Base-by-base conservation (phyloP, 208 protist genomes). In the Tritrichomonas musculus region DNA sequence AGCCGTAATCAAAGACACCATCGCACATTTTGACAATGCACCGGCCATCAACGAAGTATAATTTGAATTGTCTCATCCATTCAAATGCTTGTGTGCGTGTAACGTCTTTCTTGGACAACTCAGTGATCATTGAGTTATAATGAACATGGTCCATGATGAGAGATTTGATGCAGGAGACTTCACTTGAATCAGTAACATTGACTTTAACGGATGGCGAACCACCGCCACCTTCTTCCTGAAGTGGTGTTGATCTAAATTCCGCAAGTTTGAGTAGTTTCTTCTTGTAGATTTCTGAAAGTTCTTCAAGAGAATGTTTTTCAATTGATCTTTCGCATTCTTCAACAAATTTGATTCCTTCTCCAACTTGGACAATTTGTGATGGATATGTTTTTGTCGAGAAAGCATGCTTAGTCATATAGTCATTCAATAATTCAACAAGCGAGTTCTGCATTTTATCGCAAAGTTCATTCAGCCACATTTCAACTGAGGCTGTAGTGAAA, bases 31-130 rank as follows among this genome's bases (percentile, higher is more conserved):
- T 96, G 36, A 98, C 94, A 30, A 97, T 94, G 94, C 97, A 98
- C 53, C 96, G 94, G 17, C 92, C 93, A 39, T 97, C 94, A 8
- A 44, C 77, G 22, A 98, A 82, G 94, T 98, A 98, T 94, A 97
- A 99, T 25, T 98, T 96, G 47, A 99, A 96, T 95, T 99, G 98
- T 95, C 98, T 98, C 66, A 97, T 96, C 98, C 98, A 99, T 39
- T 97, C 65, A 98, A 98, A 99, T 49, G 88, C 92, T 60, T 72
- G 44, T n/a, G 80, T 27, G 41, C 1, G 1, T 33, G 0, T 14
- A 47, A 69, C 33, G 17, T 72, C 33, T 9, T 92, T 69, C 33
- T 41, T 69, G 5, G 50, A 17, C 8, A 92, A 17, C 3, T 64
- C 50, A 57, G 50, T 41, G 13, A 92, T 69, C 11, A 92, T 36